Base-by-base conservation (phyloP, 257 asterid species). In the Cruciata laevipes region DNA sequence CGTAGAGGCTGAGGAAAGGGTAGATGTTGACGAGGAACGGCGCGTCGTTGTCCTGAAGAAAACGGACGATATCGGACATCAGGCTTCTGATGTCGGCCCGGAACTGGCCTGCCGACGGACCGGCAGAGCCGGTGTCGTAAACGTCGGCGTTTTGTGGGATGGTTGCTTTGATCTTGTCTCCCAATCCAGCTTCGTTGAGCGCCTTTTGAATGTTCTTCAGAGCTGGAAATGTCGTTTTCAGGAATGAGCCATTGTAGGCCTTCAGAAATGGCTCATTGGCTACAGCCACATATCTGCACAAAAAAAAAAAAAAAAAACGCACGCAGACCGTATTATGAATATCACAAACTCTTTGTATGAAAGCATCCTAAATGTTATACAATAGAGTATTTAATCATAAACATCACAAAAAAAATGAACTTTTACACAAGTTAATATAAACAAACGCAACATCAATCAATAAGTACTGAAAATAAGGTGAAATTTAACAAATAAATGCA, bases 91-190 rank as follows among this genome's bases (percentile, higher is more conserved):
- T 65, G 18, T 83, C 87, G 0, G 65, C 37, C 0, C 80, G 79
- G 27, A 86, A 86, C n/a, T 74, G 77, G 0, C 86, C 82, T 0
- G 74, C 72, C 0, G 92, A 86, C 2, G 89, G 92, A 24, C 31
- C 65, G 5, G 47, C 30, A 5, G 75, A 9, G 52, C 83, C 85
- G 0, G 96, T 84, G 35, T 76, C 86, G 70, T 92, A 89, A 2
- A 92, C 95, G 33, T 92, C 98, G 21, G 83, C 95, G 33, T 92
- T 92, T 31, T 89, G 98, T 0, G 97, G 98, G 74, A 82, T 86
- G 3, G 96, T 85, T 13, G 87, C 96, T 76, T 91, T 91, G 77
- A 91, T 80, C 63, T 79, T 78, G 74, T 76, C 85, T 14, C 91
- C 96, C 21, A 78, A 11, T 24, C 97, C 97, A 33, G 81, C 89